Percentiles rank a stretch among this genome's conserved stretches.
Conservation (phyloP, 2,329 filamentous ascomycete species). For the Xylariaceae sp. region DNA sequence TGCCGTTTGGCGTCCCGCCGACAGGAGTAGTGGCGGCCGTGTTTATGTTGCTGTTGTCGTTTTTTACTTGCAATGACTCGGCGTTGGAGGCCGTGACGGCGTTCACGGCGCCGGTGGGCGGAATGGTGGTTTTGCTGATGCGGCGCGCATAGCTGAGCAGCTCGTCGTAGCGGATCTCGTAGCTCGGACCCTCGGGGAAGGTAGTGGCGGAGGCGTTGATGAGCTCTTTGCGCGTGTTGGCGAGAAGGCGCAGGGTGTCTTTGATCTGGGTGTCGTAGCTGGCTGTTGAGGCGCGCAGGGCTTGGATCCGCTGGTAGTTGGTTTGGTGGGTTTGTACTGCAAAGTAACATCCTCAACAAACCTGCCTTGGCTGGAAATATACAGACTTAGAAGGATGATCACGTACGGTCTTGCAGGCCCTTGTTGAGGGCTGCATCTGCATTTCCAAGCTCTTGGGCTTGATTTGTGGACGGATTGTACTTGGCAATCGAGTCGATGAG, state of each 20-base stretch:
- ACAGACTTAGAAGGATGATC: neutral
- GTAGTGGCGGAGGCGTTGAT: constrained; percentile 55
- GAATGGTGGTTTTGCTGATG: constrained; percentile 74
- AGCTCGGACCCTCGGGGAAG: constrained; percentile 47
- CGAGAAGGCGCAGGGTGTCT: constrained; percentile 63
- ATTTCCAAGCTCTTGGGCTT: constrained; percentile 62
- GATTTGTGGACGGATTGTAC: constrained; percentile 67
- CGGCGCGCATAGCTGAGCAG: constrained; percentile 72
- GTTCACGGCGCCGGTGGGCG: constrained; percentile 52
- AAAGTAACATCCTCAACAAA: neutral
- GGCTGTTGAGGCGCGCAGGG: constrained; percentile 61
- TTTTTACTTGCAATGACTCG: constrained; percentile 11
- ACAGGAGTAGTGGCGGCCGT: constrained; percentile 28
- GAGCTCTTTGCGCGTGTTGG: constrained; percentile 67
- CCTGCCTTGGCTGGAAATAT: neutral
- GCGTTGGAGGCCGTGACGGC: constrained; percentile 33
- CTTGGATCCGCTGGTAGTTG: constrained; percentile 63
- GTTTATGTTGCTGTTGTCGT: constrained; percentile 24
- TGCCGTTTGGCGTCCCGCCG: constrained; percentile 26
- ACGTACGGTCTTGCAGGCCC: constrained; percentile 59
- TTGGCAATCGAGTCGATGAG: constrained; percentile 76
- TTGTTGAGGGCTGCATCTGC: constrained; percentile 64
- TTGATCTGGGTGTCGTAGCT: constrained; percentile 68
- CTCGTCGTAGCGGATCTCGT: constrained; percentile 62
- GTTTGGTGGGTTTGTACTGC: constrained; percentile 68